Conservation (phyloP, 768 basidiomycete species). For the Mycena indigotica region DNA sequence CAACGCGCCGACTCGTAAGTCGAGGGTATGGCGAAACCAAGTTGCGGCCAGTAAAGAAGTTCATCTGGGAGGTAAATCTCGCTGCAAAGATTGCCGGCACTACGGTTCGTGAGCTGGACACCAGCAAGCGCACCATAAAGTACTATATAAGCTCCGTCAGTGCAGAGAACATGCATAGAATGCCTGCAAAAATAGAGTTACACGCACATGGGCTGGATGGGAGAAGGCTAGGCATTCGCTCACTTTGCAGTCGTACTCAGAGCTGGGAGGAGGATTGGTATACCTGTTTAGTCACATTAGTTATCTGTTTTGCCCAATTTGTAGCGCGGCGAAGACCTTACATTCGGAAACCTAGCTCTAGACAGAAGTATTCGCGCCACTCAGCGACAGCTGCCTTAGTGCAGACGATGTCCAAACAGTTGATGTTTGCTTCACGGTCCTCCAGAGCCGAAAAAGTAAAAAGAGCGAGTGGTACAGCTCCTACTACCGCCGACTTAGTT, state of each 20-base stretch:
- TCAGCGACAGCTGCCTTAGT: neutral
- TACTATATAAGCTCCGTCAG: too few species aligned
- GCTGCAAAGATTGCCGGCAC: neutral
- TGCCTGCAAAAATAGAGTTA: neutral
- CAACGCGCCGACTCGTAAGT: neutral
- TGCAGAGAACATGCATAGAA: too few species aligned
- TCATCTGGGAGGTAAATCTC: neutral
- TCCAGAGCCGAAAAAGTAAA: neutral
- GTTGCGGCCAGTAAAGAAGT: neutral
- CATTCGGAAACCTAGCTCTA: neutral
- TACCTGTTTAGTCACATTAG: neutral
- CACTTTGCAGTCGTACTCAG: neutral
- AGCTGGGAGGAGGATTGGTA: neutral
- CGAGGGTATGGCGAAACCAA: neutral
- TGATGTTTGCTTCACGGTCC: neutral
- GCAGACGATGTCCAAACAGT: neutral
- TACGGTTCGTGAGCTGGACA: too few species aligned
- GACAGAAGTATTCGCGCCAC: neutral
- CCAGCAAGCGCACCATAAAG: too few species aligned
- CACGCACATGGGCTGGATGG: neutral
- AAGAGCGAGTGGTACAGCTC: neutral
- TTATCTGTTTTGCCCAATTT: neutral
- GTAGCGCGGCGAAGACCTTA: neutral
- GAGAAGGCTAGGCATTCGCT: neutral
- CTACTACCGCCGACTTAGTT: neutral